Base-by-base conservation (phyloP, 495 filamentous ascomycete species). In the Neurospora sp. region DNA sequence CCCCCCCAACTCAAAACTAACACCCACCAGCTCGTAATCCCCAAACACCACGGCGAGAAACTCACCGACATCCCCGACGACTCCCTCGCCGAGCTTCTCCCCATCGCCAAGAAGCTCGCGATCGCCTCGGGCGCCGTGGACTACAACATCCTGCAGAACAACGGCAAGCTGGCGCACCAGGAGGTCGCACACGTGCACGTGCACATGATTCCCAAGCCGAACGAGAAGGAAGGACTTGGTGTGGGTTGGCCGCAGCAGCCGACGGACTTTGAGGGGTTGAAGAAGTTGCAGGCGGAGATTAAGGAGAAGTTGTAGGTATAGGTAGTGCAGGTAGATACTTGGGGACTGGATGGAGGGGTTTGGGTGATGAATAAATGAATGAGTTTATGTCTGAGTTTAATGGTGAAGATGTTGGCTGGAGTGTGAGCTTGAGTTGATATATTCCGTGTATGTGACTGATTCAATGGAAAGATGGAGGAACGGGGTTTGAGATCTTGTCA, bases 61-160 rank as follows among this genome's bases (percentile, higher is more conserved):
- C 88, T 99, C 16, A 90, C 91, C 73, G 94, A 98, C 81, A 93
- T 99, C 73, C 96, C 96, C 40, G 96, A 98, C 80, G 95, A 97
- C 46, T 84, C 92, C 74, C 86, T 99, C 72, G 76, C 81, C 23
- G 96, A 99, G 83, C 88, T 98, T 70, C 82, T 98, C 84, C 93
- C 95, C 72, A 90, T 97, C 39, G 91, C 91, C 41, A 97, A 97
- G 87, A 94, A 91, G 78, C 88, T 99, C 35, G 95, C 90, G 69
- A 77, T 82, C n/a, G 94, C 93, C 35, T 88, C 87, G 14, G 92
- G 92, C 8, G 91, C 93, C 20, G 82, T 83, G 39, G 87, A 98
- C 78, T 99, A 91, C 86, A 99, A 99, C 79, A 87, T 99, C 71
- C 83, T 99, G 74, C 96, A 99, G 86, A 99, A 99, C 84, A 99